Base-by-base conservation (phyloP, 164 flowering plant genomes). In the Liquidambar formosana region DNA sequence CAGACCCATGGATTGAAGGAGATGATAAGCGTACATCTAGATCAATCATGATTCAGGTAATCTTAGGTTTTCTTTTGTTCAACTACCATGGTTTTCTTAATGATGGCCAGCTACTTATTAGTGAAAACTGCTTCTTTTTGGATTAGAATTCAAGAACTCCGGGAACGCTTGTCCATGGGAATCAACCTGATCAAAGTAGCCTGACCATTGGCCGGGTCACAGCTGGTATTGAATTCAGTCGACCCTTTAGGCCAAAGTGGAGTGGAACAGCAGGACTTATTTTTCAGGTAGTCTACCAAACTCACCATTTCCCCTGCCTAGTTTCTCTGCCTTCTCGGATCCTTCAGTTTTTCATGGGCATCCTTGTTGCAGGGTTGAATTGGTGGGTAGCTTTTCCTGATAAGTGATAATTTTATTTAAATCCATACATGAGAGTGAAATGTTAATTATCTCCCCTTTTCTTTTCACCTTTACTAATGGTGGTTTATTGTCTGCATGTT, bases 1-100 rank as follows among this genome's bases (percentile, higher is more conserved):
- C 89, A 23, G 99, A 90, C 74, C 99, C 99, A 45, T 96, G 99
- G 99, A 89, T 96, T 83, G 91, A 92, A 81, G 98, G 97, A 70
- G 99, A 96, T 86, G 99, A 96, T 75, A 96, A 91, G 73, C 80
- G 97, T 58, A 96, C 98, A 66, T 90, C 96, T 26, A 86, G 96
- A 77, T 79, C 99, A 51, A 88, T 93, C 65, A 89, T 86, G 93
- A 75, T 96, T 74, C 98, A 93, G 97, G 99, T 93, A 71, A 57
- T 70, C 18, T 28, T 26, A 23, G 1, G 22, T 21, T 45, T 45
- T 64, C 28, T 52, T 45, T 33, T 23, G 23, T 53, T 63, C 53
- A 64, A 38, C 15, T 63, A 26, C 22, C 19, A 41, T 49, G 46
- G 6, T 70, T 11, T 53, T 8, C 8, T 1, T 61, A 47, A 27